Evolutionary conservation across 805 yeast species (phyloP).

Genomic region (Lachancea quebecensis): DNA sequence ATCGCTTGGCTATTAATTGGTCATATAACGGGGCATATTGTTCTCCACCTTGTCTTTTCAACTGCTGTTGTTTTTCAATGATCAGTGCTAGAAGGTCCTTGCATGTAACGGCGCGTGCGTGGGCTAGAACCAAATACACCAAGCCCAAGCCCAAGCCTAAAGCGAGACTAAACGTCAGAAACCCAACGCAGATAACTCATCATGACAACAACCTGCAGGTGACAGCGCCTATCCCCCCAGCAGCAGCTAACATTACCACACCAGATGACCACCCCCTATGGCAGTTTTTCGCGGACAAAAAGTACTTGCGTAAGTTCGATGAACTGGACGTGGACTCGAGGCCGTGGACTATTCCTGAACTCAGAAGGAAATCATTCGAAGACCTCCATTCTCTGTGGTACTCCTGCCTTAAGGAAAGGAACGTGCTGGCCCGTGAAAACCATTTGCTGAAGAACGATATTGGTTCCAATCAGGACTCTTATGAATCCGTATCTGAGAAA

Average conservation of each 20-base stretch:
- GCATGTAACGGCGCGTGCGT: conserved; percentile 32
- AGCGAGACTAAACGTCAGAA: conserved; percentile 17
- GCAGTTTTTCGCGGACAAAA: conserved; percentile 73
- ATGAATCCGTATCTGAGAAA: conserved; percentile 34
- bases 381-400: conserved; percentile 93
- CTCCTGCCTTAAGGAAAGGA: conserved; percentile 74
- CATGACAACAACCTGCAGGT: conserved; percentile 39
- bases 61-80: conserved; percentile 3
- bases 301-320: conserved; percentile 51
- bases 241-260: conserved; percentile 62
- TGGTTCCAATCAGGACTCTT: conserved; percentile 35
- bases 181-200: conserved; percentile 24
- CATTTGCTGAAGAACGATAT: conserved; percentile 45
- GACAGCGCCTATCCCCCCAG: conserved; percentile 80
- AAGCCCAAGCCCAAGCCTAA: conserved; percentile 26
- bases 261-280: conserved; percentile 88
- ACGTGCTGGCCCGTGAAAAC: conserved; percentile 67
- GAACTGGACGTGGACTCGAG: conserved; percentile 54
- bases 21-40: no score
- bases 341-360: conserved; percentile 82
- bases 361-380: conserved; percentile 84
- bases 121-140: conserved; percentile 39
- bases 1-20: no score
- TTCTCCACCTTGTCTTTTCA: no score
- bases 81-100: conserved; percentile 20